phyloP scores from a whole-genome alignment of 1,284 basidiomycete species.

The Ustilago sp. region DNA sequence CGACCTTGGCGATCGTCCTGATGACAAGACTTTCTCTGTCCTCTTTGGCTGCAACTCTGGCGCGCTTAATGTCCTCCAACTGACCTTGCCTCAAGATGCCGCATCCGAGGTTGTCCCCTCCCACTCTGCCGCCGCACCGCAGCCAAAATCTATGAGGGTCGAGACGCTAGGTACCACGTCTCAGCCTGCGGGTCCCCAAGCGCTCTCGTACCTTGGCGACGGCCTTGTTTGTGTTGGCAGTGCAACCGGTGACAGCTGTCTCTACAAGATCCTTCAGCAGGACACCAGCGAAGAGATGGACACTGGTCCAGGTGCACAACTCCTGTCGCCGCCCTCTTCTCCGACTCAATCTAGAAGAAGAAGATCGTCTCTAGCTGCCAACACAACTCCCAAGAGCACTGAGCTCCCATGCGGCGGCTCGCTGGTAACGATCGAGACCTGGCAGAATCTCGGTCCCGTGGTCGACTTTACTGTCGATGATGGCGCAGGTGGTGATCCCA shows the following conservation, averaged over 20 bases:
- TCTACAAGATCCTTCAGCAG: conserved; percentile 44
- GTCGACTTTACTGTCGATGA: conserved; percentile 84
- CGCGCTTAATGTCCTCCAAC: conserved; percentile 37
- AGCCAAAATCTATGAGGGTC: conserved; percentile 37
- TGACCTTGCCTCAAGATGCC: conserved; percentile 26
- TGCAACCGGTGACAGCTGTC: conserved; percentile 55
- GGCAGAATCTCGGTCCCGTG: conserved; percentile 80
- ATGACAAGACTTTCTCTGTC: conserved; percentile 26
- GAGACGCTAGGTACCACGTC: conserved; percentile 43
- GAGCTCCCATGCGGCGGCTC: conserved; percentile 22
- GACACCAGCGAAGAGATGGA: conserved; percentile 8
- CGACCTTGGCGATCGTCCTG: conserved; percentile 24
- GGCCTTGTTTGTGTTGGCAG: conserved; percentile 57
- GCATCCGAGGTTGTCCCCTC: neutral
- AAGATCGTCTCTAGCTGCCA: conserved; percentile 18
- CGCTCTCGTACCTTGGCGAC: conserved; percentile 58
- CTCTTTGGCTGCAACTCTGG: conserved; percentile 50
- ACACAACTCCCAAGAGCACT: conserved; percentile 1
- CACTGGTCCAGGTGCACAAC: conserved; percentile 10
- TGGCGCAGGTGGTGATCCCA: conserved; percentile 73
- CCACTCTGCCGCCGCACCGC: neutral
- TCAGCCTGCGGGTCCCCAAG: conserved; percentile 51
- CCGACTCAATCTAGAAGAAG: conserved; percentile 33
- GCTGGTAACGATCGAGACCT: conserved; percentile 33
- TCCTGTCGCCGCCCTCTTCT: conserved; percentile 48